Evolutionary conservation across 768 basidiomycete genomes (phyloP).

Genomic region (Russula dissimulans): DNA sequence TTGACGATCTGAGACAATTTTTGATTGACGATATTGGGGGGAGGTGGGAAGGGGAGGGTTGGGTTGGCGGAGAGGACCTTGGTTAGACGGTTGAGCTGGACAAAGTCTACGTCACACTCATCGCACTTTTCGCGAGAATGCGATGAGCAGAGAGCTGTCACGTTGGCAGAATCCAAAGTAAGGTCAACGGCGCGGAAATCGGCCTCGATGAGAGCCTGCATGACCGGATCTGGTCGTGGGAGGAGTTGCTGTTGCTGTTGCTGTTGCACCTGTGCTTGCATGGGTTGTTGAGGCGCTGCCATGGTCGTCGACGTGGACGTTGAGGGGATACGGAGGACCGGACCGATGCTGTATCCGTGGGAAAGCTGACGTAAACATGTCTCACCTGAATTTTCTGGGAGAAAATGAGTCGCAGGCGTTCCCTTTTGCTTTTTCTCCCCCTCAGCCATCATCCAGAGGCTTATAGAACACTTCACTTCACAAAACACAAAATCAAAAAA

Average conservation of each 20-base stretch:
- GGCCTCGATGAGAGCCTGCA: constrained; percentile 71
- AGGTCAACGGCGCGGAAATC: constrained; percentile 54
- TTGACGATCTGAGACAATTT: constrained; percentile 69
- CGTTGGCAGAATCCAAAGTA: constrained; percentile 43
- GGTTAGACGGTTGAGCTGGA: constrained; percentile 65
- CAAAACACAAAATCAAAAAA: constrained; percentile 11
- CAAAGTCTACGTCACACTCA: constrained; percentile 66
- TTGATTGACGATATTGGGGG: constrained; percentile 64
- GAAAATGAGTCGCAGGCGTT: not conserved
- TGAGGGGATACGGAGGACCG: not conserved
- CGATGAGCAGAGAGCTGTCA: constrained; percentile 48
- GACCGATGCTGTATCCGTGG: not conserved
- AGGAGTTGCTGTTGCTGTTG: constrained; percentile 33
- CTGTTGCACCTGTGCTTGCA: constrained; percentile 23
- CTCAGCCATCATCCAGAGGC: constrained; percentile 29
- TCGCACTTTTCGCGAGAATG: constrained; percentile 72
- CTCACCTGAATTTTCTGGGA: constrained; percentile 15
- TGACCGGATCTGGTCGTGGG: constrained; percentile 54
- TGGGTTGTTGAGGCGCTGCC: constrained; percentile 26
- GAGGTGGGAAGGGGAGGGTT: constrained; percentile 69
- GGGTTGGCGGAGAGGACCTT: constrained; percentile 61
- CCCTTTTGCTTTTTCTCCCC: constrained; percentile 19
- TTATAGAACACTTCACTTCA: constrained; percentile 28
- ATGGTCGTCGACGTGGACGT: constrained; percentile 24
- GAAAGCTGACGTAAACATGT: constrained; percentile 15